Evolutionary conservation across 176 grass and related monocot species (phyloP).

Genomic region (Rhipidocladum racemiflorum): DNA sequence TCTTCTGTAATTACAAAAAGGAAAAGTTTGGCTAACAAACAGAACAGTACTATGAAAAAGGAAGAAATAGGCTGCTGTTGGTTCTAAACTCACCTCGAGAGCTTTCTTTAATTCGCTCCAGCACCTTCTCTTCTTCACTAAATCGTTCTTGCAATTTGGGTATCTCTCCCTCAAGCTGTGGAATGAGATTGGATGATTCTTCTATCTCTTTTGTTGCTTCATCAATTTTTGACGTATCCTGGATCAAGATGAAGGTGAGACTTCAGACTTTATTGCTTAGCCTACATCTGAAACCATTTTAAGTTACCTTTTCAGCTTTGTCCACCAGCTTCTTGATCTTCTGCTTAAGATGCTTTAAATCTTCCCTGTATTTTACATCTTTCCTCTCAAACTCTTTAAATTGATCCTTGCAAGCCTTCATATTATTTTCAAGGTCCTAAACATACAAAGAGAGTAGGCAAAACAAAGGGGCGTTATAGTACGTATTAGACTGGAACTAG

Average conservation of each 20-base stretch:
- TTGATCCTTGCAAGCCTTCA: conserved; percentile 84
- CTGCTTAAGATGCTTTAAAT: conserved; percentile 87
- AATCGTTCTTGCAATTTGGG: conserved; percentile 73
- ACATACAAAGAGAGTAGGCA: conserved; percentile 29
- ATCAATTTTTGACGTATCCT: conserved; percentile 74
- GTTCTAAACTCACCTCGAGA: conserved; percentile 55
- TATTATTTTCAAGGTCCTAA: conserved; percentile 77
- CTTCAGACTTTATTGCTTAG: not conserved
- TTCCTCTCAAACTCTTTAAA: conserved; percentile 91
- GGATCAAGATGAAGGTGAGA: conserved; percentile 16
- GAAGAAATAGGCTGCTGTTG: not conserved
- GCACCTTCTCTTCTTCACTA: conserved; percentile 68
- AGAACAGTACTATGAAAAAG: conserved; percentile 10
- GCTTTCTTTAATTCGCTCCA: conserved; percentile 76
- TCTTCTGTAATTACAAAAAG: conserved; percentile 52
- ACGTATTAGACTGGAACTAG: not conserved
- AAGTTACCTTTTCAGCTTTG: conserved; percentile 79
- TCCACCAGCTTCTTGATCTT: conserved; percentile 88
- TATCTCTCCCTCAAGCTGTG: conserved; percentile 72
- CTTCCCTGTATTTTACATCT: conserved; percentile 82
- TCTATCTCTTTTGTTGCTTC: conserved; percentile 62
- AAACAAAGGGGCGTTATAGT: not conserved
- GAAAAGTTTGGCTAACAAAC: not conserved
- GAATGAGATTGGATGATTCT: conserved; percentile 70
- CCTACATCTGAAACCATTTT: conserved; percentile 13